Evolutionary conservation across 768 basidiomycete species (phyloP), one percentile per base, ranked within the genome.

Genomic region (Amanita pseudoporphyria): DNA sequence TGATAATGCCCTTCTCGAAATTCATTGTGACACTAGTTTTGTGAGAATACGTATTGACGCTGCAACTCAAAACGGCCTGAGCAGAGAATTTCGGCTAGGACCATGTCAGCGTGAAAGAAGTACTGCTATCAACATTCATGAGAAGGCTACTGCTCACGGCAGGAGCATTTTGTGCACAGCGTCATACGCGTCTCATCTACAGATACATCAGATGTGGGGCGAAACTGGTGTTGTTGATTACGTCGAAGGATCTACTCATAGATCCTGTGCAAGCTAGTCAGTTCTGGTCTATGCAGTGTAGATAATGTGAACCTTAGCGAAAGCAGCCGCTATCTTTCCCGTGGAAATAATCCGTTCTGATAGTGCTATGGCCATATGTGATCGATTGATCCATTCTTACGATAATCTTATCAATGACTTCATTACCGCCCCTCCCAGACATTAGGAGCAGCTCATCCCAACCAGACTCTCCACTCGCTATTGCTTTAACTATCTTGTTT

Each of bases 71-170:
- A 37, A 83, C 70, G 9, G 87, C 88, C 61, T 89, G 83, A 3
- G 87, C 85, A 28, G 74, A 65, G 22, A 91, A 71, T 10, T 77
- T 72, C 44, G 74, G 67, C 26, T 70, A 63, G 18, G 66, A 65
- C 68, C 90, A 93, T 45, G 77, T 80, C 53, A 92, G 71, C 6
- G 73, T 80, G 67, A 87, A 88, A 26, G 80, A 71, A 5, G 89
- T 90, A 65, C 71, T 83, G 57, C 73, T 71, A 65, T 94, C 91
- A 26, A 92, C 90, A 14, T 80, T 78, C 1, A 87, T 91, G 40
- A 83, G 66, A 6, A 78, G 78, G 10, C n/a, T n/a, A n/a, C n/a
- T n/a, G n/a, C n/a, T n/a, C n/a, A n/a, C n/a, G n/a, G n/a, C n/a
- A n/a, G n/a, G 18, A 67, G 69, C 22, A 87, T 66, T 60, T 78